Base-by-base conservation (phyloP, 2,329 filamentous ascomycete species). In the Fusarium sp. region DNA sequence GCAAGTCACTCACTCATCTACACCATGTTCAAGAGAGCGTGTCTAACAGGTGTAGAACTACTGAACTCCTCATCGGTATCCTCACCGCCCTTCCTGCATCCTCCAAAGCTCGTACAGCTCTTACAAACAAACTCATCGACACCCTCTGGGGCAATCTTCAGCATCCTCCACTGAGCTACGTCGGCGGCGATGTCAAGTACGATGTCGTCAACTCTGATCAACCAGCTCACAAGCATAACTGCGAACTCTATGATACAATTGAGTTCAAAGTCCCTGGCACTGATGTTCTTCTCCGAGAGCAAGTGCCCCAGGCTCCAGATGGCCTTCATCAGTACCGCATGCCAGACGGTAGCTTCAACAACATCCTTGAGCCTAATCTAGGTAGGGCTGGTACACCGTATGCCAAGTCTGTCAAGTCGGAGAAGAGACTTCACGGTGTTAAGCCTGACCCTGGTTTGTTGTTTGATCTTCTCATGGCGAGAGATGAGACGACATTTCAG, bases 381-480 rank as follows among this genome's bases (percentile, higher is more conserved):
- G 92, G 92, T 5, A 86, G 86, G 42, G 91, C 92, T 15, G 88
- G 88, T 18, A 90, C 89, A n/a, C 87, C 90, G 0, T 94, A 94
- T 76, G 92, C 92, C 30, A 88, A 91, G 70, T 90, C 90, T 1
- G 90, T 93, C n/a, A 86, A 86, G 47, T 88, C 89, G 3, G 82
- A 82, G 53, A 88, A 85, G 50, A 84, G 88, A 57, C 88, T 90
- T 63, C 87, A 89, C 3, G 89, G 87, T 24, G 86, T 88, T 35
- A 86, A 90, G 58, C 91, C 92, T 3, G 92, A 93, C 56, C 87
- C 92, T 0, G 89, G 89, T 24, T 83, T 91, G 20, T 83, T 94
- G 7, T 94, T 94, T 68, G 92, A 94, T 80, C 88, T 87, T 28
- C 79, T 93, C 32, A 88, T 94, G 85, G 90, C 89, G 22, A 87